Base-by-base conservation (phyloP, 2,329 filamentous ascomycete genomes). In the Diaporthe humulicola region DNA sequence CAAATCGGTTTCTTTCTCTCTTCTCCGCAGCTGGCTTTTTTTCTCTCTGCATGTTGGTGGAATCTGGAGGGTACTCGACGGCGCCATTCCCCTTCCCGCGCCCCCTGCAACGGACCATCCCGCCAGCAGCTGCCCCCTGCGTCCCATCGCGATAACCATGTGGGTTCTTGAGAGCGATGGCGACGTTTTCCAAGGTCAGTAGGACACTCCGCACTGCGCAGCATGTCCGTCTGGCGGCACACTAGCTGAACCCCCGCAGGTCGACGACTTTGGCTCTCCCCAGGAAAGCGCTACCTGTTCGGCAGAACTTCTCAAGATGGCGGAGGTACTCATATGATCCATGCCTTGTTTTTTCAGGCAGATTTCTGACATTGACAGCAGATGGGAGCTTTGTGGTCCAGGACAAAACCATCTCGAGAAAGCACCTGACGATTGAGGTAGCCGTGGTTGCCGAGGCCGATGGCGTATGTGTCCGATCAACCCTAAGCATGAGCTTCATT, bases 251-350 rank as follows among this genome's bases (percentile, higher is more conserved):
- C 78, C 73, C 48, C 33, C 38, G 30, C 77, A 94, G 92, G 90
- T 76, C 94, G 91, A 83, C 91, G 91, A 79, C 87, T 96, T 78
- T 98, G 96, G 96, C 88, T 98, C 76, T 92, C 93, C 74, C 96
- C 96, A 2, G 96, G 95, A 69, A 95, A 95, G 82, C 91, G 90
- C 79, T 96, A 97, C 82, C 89, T 98, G 28, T 94, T 98, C 81
- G 96, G 96, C 73, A 92, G 96, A 77, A 95, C 94, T 50, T 89
- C 89, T 76, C 88, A 89, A 73, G 91, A 93, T 80, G 87, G 91
- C 91, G 87, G 56, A 6, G 70, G 58, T 42, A 52, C 30, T 45
- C 15, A 67, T 42, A 22, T 64, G 48, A 36, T 25, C 28, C 77
- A 79, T 58, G 79, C 58, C 52, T 58, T 70, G 3, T 9, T 28